A percentile compares a stretch with the other conserved stretches of the same genome.
These are phyloP conservation scores for Aspergillus sp. DNA, from an alignment of 2,329 filamentous ascomycete species.

Conservation along the genomic window DNA sequence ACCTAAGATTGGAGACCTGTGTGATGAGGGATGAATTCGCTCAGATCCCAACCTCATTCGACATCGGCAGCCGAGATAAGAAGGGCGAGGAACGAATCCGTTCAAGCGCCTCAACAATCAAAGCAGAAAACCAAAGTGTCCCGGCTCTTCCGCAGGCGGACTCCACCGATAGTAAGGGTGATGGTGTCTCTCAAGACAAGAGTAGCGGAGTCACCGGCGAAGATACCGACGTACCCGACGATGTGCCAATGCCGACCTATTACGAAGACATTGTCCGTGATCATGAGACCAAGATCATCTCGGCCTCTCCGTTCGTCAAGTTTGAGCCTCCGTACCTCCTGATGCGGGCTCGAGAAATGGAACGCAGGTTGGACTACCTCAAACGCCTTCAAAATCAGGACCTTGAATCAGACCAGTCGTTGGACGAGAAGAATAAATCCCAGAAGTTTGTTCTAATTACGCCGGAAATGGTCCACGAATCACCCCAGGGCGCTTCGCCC, in stretches of 20 bases:
- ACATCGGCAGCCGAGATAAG: slow-evolving; percentile 39
- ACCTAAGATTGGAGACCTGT: slow-evolving; percentile 91
- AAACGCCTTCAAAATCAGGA: slow-evolving; percentile 77
- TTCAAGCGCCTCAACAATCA: slow-evolving; percentile 7
- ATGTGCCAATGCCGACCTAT: slow-evolving; percentile 82
- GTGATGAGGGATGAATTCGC: slow-evolving; percentile 91
- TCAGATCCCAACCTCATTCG: slow-evolving; percentile 67
- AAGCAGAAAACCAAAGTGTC: slow-evolving; percentile 7
- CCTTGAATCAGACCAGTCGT: slow-evolving; percentile 40
- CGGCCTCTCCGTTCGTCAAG: slow-evolving; percentile 92
- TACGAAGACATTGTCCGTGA: slow-evolving; percentile 95
- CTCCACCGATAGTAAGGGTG: slow-evolving; percentile 15
- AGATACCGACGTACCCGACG: slow-evolving; percentile 63
- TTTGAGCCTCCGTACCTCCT: slow-evolving; percentile 92
- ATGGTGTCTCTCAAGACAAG: slow-evolving; percentile 16
- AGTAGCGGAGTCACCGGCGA: slow-evolving; percentile 17
- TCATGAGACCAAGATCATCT: slow-evolving; percentile 88
- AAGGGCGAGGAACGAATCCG: slow-evolving; percentile 5
- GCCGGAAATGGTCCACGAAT: slow-evolving; percentile 90
- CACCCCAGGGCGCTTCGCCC: slow-evolving; percentile 73
- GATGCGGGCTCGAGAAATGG: slow-evolving; percentile 87
- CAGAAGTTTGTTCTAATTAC: slow-evolving; percentile 87
- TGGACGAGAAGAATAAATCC: slow-evolving; percentile 62
- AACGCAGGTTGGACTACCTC: slow-evolving; percentile 77
- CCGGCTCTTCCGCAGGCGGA: slow-evolving; percentile 16